Evolutionary conservation across 129 eudicot species (phyloP), one percentile per base, ranked within the genome.

Genomic region (Mikania micrantha): DNA sequence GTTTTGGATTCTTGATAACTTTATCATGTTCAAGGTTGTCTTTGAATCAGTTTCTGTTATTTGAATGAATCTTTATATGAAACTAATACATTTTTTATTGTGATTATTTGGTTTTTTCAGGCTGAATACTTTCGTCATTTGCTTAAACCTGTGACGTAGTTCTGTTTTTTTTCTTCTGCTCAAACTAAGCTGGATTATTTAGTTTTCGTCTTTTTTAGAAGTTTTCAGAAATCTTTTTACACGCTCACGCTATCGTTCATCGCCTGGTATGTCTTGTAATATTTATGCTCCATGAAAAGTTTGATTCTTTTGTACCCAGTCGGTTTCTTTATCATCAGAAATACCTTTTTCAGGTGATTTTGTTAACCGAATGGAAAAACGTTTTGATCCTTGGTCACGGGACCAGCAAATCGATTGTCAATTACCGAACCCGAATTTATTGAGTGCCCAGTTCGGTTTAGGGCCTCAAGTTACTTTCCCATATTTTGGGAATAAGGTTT

Each of bases 81-180:
- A 45, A 56, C 82, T 80, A 57, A 80, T 69, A 9, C 38, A 21
- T 9, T 45, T 28, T 13, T 42, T 24, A n/a, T 22, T 71, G 54
- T 47, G 63, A 35, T 79, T 19, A 19, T 41, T 35, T 27, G 24
- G 10, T 22, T 53, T 45, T 84, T 88, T 21, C 98, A 92, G 98
- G 98, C 96, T 7, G 98, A 92, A 62, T 92, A 92, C 71, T 92
- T 92, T 67, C 85, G 98, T 40, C 95, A 82, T 28, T 77, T 93
- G 79, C 90, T 93, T 22, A 93, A 88, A 72, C 98, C 96, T 49
- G 95, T 93, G 7, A 88, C 98, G 98, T 88, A 88, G 98, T 70
- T 60, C 41, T 21, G 73, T 77, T 77, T 64, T 32, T 32, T 34
- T 34, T 34, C 17, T 71, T 60, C 70, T 69, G 75, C 20, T 56